Evolutionary conservation across 441 rosid genomes (phyloP), one percentile per base, ranked within the genome.

Genomic region (Daphne laureola): DNA sequence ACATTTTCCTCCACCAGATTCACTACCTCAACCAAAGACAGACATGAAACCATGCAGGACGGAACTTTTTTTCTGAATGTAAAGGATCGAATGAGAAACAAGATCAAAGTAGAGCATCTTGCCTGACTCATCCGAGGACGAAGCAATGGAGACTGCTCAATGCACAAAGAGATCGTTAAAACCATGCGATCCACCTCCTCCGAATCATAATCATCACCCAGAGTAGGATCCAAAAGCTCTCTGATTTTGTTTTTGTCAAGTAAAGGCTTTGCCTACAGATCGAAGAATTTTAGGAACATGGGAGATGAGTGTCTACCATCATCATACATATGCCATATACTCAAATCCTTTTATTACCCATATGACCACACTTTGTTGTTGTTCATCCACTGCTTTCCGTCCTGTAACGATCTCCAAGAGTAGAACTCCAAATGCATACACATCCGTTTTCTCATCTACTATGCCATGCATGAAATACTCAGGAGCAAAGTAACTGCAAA

Each of bases 401-500:
- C 96, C 96, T 0, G 92, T 80, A 58, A 90, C 74, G 61, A 90
- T 78, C 78, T 90, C 98, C 72, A 90, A 67, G 54, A 90, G 90
- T 12, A 90, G 73, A 62, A 90, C 96, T 38, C 98, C 98, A 50
- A 79, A 78, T 36, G 98, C 78, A 65, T 76, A 90, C 53, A 85
- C 83, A 59, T 90, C 97, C 0, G 94, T 90, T 71, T 90, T 90
- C 77, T 87, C 97, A 23, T 90, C 97, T 0, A 90, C 94, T 53
- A 90, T 73, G 38, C 98, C 98, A 0, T 90, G 86, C 96, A 87
- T 87, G 68, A 81, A 78, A 77, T 90, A 90, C 58, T 90, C 97
- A 0, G 95, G 95, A 43, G 97, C 97, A 64, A 90, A 86, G 70
- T 86, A 90, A 54, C 95, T 90, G 67, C 73, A 71, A 23, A 23